Base-by-base conservation (phyloP, 306 rosid species). In the Adenanthera pavonina region DNA sequence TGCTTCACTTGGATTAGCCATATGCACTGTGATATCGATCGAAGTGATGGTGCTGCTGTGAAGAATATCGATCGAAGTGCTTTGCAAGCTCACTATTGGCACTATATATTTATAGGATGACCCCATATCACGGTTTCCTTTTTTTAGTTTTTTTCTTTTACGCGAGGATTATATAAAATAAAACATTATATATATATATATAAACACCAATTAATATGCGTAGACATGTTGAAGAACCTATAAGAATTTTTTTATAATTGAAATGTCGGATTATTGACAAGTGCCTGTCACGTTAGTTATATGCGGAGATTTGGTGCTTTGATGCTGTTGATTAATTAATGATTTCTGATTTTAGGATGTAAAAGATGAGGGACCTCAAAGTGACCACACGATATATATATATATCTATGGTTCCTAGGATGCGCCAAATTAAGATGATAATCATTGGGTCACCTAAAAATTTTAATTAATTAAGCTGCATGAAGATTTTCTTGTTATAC, bases 1-100 rank as follows among this genome's bases (percentile, higher is more conserved):
- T 4, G 43, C 56, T 66, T 51, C 64, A 8, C 30, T 69, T 78
- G 41, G 41, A 35, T 76, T 76, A 41, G 68, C 82, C 90, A 83
- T 25, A 25, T 87, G 64, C n/a, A 69, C 2, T n/a, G 35, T 25
- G 30, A 25, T 25, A 41, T 81, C 78, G 40, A 25, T 48, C 34
- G 46, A 44, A 64, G 34, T 54, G 36, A 53, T 41, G 59, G 47
- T 41, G 57, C 44, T 52, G 33, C 17, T 11, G 35, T 54, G 33
- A 3, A 47, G 33, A 6, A 56, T 80, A 7, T 66, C 47, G 4
- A 5, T 15, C 38, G 71, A 17, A 66, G 48, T 66, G 14, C 33
- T 44, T 66, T 66, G 71, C 30, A 66, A 66, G 48, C 48, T 66
- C 30, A 36, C 41, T 9, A 7, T 36, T 3, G 14, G 48, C 6